A percentile compares a stretch with the other conserved stretches of the same genome.
phyloP scores from a whole-genome alignment of 2,329 filamentous ascomycete species.

The Penicillium sp. region DNA sequence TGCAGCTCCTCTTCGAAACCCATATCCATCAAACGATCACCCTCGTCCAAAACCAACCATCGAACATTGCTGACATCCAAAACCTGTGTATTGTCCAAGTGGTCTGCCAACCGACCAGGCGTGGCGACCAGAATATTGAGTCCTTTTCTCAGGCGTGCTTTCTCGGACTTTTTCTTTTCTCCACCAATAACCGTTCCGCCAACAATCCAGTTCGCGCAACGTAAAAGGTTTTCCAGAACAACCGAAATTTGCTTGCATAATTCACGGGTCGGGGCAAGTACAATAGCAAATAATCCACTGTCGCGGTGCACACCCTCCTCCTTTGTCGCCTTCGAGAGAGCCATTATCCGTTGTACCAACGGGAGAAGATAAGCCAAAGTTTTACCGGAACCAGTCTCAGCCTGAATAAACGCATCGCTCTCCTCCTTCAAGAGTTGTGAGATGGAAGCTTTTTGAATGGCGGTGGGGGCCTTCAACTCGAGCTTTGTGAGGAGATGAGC shows the following conservation, averaged over 20 bases:
- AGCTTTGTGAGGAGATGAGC: slow-evolving; percentile 84
- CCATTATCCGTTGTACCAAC: slow-evolving; percentile 84
- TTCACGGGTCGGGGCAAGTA: slow-evolving; percentile 93
- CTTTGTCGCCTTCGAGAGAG: slow-evolving; percentile 63
- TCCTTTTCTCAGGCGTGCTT: slow-evolving; percentile 89
- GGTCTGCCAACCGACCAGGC: slow-evolving; percentile 86
- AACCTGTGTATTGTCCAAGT: slow-evolving; percentile 88
- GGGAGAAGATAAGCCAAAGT: slow-evolving; percentile 94
- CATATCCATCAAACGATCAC: slow-evolving; percentile 96
- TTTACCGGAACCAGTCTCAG: slow-evolving; percentile 96
- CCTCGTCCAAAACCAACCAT: slow-evolving; percentile 94
- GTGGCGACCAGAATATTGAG: slow-evolving; percentile 96
- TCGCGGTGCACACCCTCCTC: slow-evolving; percentile 68
- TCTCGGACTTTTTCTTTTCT: slow-evolving; percentile 80
- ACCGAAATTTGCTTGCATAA: slow-evolving; percentile 90
- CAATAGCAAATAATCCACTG: slow-evolving; percentile 88
- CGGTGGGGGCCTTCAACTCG: slow-evolving; percentile 85
- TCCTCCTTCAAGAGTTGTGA: slow-evolving; percentile 78
- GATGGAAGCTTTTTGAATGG: slow-evolving; percentile 90
- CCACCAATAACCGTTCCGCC: slow-evolving; percentile 80
- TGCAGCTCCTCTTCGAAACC: slow-evolving; percentile 95
- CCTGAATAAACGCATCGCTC: slow-evolving; percentile 92
- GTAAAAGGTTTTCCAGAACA: slow-evolving; percentile 81
- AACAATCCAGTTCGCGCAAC: slow-evolving; percentile 93
- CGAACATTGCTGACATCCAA: slow-evolving; percentile 85